Conservation (phyloP, 75 land plant species). For the Larix kaempferi region DNA sequence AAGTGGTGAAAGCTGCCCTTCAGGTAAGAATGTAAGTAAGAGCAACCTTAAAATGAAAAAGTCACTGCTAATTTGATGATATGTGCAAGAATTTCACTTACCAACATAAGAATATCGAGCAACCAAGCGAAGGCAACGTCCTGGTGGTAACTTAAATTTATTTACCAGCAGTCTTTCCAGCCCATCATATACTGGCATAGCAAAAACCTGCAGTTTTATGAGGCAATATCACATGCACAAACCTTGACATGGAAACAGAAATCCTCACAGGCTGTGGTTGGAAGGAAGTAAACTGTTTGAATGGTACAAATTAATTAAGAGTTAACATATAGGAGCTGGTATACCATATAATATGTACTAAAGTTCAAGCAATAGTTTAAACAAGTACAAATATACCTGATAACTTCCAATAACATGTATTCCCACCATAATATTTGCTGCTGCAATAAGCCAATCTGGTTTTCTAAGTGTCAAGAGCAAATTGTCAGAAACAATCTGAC, state of each 20-base stretch:
- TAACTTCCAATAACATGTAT: slow-evolving; percentile 95
- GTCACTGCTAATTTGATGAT: background rate
- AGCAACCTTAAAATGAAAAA: background rate
- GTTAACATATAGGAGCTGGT: too few species aligned
- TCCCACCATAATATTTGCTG: slow-evolving; percentile 90
- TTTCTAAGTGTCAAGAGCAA: slow-evolving; percentile 46
- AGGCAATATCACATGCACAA: too few species aligned
- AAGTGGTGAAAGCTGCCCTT: slow-evolving; percentile 16
- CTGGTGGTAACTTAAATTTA: slow-evolving; percentile 17
- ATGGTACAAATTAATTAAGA: too few species aligned
- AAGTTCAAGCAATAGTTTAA: too few species aligned
- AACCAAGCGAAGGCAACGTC: slow-evolving; percentile 12
- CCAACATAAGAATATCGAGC: slow-evolving; percentile 27
- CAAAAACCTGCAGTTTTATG: slow-evolving; percentile 21
- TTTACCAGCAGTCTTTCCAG: slow-evolving; percentile 22
- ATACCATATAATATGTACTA: too few species aligned
- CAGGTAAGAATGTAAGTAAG: background rate
- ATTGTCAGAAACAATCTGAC: slow-evolving; percentile 70
- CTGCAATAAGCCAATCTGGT: slow-evolving; percentile 88
- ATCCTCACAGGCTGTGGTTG: too few species aligned
- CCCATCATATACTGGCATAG: slow-evolving; percentile 38
- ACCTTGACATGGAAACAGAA: too few species aligned
- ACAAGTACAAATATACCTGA: slow-evolving; percentile 46
- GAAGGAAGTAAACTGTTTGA: too few species aligned
- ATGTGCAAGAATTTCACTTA: slow-evolving; percentile 1